Conservation (phyloP, 805 yeast species). For the Saccharomycopsis guyanensis region DNA sequence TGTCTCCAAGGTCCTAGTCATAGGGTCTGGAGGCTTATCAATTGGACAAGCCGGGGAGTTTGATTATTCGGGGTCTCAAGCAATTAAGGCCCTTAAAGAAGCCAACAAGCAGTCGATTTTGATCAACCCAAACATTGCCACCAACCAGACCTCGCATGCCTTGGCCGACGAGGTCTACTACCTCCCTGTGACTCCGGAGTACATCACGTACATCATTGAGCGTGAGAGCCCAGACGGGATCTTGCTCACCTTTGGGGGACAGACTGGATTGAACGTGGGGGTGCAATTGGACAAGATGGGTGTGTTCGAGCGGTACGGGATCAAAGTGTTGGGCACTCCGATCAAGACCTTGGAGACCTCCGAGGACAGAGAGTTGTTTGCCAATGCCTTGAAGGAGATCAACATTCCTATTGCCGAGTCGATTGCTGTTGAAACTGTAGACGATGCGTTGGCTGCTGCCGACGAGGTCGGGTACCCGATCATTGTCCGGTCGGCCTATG, state of each 20-base stretch:
- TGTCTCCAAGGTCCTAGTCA: slow-evolving; percentile 78
- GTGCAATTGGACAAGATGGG: slow-evolving; percentile 93
- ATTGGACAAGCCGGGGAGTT: slow-evolving; percentile 99
- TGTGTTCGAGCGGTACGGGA: slow-evolving; percentile 79
- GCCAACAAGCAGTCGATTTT: slow-evolving; percentile 79
- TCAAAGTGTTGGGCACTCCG: slow-evolving; percentile 96
- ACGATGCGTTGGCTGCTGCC: slow-evolving; percentile 91
- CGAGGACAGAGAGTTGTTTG: slow-evolving; percentile 95
- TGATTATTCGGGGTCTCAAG: slow-evolving; percentile 96
- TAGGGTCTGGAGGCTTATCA: slow-evolving; percentile 96
- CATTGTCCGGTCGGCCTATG: slow-evolving; percentile 95
- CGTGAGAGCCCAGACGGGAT: slow-evolving; percentile 96
- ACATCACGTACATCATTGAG: slow-evolving; percentile 89
- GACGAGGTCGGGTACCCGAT: slow-evolving; percentile 85
- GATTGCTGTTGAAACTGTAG: slow-evolving; percentile 88
- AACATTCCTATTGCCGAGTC: slow-evolving; percentile 96
- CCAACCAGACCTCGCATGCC: slow-evolving; percentile 92
- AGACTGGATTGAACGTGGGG: slow-evolving; percentile 94
- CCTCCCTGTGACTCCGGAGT: slow-evolving; percentile 95
- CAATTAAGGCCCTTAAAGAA: slow-evolving; percentile 90
- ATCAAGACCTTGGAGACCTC: slow-evolving; percentile 92
- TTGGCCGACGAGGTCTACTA: slow-evolving; percentile 93
- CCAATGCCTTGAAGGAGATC: slow-evolving; percentile 91
- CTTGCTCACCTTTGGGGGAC: slow-evolving; percentile 95
- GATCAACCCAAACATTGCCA: slow-evolving; percentile 93